Evolutionary conservation across 2,329 filamentous ascomycete genomes (phyloP), one percentile per base, ranked within the genome.

Genomic region (Parafenestella ontariensis): DNA sequence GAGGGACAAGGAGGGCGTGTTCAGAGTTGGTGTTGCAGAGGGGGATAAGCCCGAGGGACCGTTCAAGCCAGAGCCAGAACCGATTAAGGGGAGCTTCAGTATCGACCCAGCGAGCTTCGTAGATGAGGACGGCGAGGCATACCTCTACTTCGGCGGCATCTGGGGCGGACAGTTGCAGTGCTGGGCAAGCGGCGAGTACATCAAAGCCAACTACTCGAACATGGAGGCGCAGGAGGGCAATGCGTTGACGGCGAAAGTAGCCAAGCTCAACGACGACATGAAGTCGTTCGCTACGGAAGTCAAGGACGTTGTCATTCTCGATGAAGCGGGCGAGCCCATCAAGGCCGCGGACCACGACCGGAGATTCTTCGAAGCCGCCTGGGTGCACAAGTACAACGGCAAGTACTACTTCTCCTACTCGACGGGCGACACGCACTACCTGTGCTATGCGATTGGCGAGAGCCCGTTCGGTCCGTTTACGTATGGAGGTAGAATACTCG

Each of bases 91-190:
- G 1, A 89, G 84, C 61, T 92, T 87, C 77, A 90, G 86, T 66
- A 92, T 93, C 68, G 90, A 93, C 69, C 90, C 90, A 0, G 89
- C 90, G 11, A 82, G 81, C 29, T 91, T 92, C 59, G 89, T 92
- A 15, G 90, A 93, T 69, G 85, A 85, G 40, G 85, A 89, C 61
- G 84, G 81, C 9, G 71, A 82, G 46, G 86, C 83, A 3, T 90
- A 89, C 70, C 72, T 90, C 20, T 93, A 92, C 75, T 92, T 92
- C 63, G 90, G 90, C 40, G 90, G 90, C 0, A 82, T 93, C 20
- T 93, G 90, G 90, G 90, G 90, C 53, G 90, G 90, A 0, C 90
- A 93, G 76, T 78, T 93, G 60, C 89, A 92, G 74, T 92, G 89
- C 78, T 93, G 90, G 83, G 80, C 82, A 62, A 76, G 74, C 24